phyloP scores from a whole-genome alignment of 2,329 filamentous ascomycete species.

The Lachnellula occidentalis region DNA sequence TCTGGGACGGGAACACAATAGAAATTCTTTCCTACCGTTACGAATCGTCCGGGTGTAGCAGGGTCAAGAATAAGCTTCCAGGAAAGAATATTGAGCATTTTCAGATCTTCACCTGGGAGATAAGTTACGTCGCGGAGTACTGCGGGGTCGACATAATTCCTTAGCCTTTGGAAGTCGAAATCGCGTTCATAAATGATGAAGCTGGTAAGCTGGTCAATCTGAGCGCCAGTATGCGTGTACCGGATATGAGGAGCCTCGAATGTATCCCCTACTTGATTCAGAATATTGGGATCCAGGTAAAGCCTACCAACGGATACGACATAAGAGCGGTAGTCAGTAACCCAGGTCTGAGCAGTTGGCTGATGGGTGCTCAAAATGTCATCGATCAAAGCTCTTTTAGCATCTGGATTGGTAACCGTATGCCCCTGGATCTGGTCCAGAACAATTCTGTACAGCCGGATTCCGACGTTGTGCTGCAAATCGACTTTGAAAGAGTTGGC shows the following conservation, averaged over 20 bases:
- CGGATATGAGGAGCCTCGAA: too few relatives aligned
- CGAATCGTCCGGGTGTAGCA: neutral
- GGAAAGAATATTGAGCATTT: slow-evolving; percentile 9
- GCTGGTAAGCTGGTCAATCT: neutral
- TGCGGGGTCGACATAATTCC: neutral
- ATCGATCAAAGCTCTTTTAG: neutral
- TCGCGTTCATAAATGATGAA: neutral
- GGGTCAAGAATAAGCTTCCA: slow-evolving; percentile 6
- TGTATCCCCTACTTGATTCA: too few relatives aligned
- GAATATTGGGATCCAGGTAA: neutral
- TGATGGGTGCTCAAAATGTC: neutral
- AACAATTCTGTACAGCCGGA: neutral
- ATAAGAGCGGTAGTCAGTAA: slow-evolving; percentile 3
- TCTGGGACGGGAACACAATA: neutral
- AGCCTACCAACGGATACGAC: slow-evolving; percentile 4
- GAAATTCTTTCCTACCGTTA: slow-evolving; percentile 7
- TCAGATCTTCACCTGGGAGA: neutral
- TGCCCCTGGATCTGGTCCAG: neutral
- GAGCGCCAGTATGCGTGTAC: too few relatives aligned
- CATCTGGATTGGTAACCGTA: neutral
- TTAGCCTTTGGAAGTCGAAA: neutral
- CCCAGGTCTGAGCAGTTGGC: neutral
- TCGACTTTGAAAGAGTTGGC: slow-evolving; percentile 29
- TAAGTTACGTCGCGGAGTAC: neutral
- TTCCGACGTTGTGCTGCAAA: neutral